Conservation (phyloP, 352 stramenopile species). For the Blastocystis sp. region DNA sequence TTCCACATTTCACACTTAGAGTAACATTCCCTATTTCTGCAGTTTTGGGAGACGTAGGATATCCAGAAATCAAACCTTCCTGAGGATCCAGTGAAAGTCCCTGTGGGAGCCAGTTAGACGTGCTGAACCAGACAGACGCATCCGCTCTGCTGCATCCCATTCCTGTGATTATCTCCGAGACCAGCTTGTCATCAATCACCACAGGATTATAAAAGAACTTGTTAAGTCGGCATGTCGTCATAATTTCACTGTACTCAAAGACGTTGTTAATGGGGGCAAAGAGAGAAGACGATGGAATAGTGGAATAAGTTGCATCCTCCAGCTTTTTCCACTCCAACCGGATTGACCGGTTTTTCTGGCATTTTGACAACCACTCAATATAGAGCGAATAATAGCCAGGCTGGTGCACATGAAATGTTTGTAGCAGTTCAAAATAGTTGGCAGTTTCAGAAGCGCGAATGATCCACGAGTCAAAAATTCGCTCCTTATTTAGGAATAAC, state of each 20-base stretch:
- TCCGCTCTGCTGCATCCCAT: not conserved
- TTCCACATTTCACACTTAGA: not conserved
- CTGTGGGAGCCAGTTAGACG: not conserved
- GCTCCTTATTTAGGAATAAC: not conserved
- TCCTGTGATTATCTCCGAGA: not conserved
- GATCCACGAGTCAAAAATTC: not conserved
- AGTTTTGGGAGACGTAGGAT: not conserved
- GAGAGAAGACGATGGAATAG: not conserved
- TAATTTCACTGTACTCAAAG: not conserved
- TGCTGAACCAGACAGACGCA: not conserved
- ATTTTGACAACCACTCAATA: slow-evolving; percentile 1
- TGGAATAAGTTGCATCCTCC: not conserved
- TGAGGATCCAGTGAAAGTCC: slow-evolving; percentile 15
- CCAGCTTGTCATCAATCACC: not conserved
- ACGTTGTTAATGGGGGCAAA: not conserved
- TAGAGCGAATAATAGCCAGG: not conserved
- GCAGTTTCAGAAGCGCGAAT: not conserved
- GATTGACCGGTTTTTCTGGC: not conserved
- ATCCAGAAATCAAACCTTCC: not conserved
- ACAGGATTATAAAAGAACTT: not conserved
- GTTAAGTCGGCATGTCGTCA: not conserved
- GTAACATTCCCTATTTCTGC: not conserved
- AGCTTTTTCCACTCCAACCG: not conserved
- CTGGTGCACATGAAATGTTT: not conserved
- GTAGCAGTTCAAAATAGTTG: not conserved